Percentiles rank a stretch among this genome's conserved stretches.
Conservation (phyloP, 208 protist species). For the Trypanosoma boissoni region DNA sequence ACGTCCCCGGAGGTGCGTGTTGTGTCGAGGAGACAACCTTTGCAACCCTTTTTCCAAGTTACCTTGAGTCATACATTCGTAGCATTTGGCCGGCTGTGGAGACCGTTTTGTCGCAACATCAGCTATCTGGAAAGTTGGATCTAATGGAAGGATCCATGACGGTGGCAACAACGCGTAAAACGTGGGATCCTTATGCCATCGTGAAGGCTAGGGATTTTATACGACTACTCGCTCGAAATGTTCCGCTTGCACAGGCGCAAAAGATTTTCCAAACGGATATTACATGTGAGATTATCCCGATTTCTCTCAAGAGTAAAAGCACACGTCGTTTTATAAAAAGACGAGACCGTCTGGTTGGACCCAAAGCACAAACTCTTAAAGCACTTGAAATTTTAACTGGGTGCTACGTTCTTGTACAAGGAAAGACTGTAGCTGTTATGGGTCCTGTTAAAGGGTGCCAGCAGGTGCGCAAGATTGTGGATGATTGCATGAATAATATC, state of each 20-base stretch:
- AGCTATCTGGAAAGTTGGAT: conserved; percentile 95
- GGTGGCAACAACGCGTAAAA: conserved; percentile 97
- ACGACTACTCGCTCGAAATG: conserved; percentile 96
- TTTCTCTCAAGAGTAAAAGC: conserved; percentile 93
- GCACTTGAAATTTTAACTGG: conserved; percentile 98
- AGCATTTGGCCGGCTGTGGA: conserved; percentile 94
- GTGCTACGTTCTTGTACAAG: conserved; percentile 99
- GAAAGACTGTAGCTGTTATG: conserved; percentile 97
- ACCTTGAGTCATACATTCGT: conserved; percentile 97
- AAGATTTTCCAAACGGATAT: conserved; percentile 98
- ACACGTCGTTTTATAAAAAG: conserved; percentile 99
- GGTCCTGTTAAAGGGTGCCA: conserved; percentile 96
- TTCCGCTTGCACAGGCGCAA: conserved; percentile 95
- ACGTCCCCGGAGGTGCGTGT: conserved; percentile 86
- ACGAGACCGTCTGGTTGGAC: conserved; percentile 98
- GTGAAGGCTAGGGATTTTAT: conserved; percentile 98
- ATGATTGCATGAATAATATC: conserved; percentile 99
- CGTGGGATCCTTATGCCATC: conserved; percentile 99
- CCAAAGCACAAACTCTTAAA: conserved; percentile 97
- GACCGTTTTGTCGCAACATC: conserved; percentile 87
- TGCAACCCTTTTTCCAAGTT: conserved; percentile 97
- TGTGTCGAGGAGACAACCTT: conserved; percentile 96
- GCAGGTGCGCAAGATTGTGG: conserved; percentile 96
- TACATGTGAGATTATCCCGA: conserved; percentile 99
- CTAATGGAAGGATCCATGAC: conserved; percentile 97